Conservation (phyloP, 2,329 filamentous ascomycete genomes). For the Fusarium sp. region DNA sequence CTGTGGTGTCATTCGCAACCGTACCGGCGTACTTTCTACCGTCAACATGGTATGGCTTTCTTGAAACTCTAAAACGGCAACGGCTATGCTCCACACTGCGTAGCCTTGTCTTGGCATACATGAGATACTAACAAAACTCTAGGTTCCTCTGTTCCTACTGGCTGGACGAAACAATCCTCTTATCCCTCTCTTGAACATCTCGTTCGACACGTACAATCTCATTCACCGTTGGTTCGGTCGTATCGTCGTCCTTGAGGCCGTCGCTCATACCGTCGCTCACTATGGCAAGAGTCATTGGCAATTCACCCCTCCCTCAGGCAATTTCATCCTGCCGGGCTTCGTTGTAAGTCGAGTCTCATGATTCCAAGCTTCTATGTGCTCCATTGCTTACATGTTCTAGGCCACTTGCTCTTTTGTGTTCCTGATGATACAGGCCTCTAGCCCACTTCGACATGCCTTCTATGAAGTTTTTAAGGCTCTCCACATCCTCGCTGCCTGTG, state of each 20-base stretch:
- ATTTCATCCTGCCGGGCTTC: slow-evolving; percentile 70
- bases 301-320: slow-evolving; percentile 46
- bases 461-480: slow-evolving; percentile 82
- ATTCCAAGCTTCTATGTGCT: neutral
- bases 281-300: slow-evolving; percentile 64
- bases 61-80: neutral
- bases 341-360: slow-evolving; percentile 60
- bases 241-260: slow-evolving; percentile 75
- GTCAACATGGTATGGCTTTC: slow-evolving; percentile 75
- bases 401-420: slow-evolving; percentile 69
- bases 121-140: slow-evolving; percentile 12
- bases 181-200: slow-evolving; percentile 76
- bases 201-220: slow-evolving; percentile 85
- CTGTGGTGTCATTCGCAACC: slow-evolving; percentile 68
- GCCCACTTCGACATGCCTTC: slow-evolving; percentile 78
- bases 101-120: neutral
- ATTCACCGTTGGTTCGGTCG: slow-evolving; percentile 84
- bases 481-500: slow-evolving; percentile 72
- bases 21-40: slow-evolving; percentile 75
- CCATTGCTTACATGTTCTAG: slow-evolving; percentile 49
- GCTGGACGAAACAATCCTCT: slow-evolving; percentile 83
- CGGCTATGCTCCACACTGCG: neutral
- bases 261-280: slow-evolving; percentile 73
- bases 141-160: slow-evolving; percentile 76
- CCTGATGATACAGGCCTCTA: slow-evolving; percentile 75